Evolutionary conservation across 192 early-diverging fungal species (phyloP), one percentile per base, ranked within the genome.

Genomic region (Spizellomyces sp.): DNA sequence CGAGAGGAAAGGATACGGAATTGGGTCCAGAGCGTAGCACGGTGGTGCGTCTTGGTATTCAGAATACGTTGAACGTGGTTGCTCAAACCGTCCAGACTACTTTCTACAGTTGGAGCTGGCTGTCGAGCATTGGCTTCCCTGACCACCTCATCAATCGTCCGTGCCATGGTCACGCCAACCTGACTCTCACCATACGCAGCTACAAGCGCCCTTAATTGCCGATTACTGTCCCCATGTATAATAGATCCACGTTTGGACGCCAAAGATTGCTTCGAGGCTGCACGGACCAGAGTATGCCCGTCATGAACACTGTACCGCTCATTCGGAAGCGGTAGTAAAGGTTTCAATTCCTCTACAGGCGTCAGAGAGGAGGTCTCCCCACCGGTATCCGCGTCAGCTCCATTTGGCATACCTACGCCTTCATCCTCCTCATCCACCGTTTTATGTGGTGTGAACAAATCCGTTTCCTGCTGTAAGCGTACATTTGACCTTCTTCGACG

Each of bases 1-100:
- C 93, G 79, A 45, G 88, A 85, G 9, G 87, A 84, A 8, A 95
- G 77, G 64, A 95, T 90, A 47, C 73, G 77, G 78, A 93, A 90
- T 66, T 93, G 92, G 0, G 84, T 88, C 62, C 79, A 83, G 75
- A 83, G 84, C 5, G 82, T 80, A 3, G 91, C 83, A 9, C 90
- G 50, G 55, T 41, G 50, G 15, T 58, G 43, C 17, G 50, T n/a
- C 12, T 12, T 54, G 14, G 59, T 27, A 22, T 22, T 61, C 10
- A 61, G 12, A 12, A 61, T 19, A 1, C 59, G 59, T 19, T 54
- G 50, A 54, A 54, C 50, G 4, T 54, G 50, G 17, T 36, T 36
- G 27, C 27, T 36, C 27, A 36, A 36, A 3, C 27, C 27, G 27
- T 36, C 27, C 27, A 36, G 27, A 36, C 27, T 36, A 36, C 27